phyloP scores from a whole-genome alignment of 1,284 basidiomycete genomes.

The Thecaphora thlaspeos region DNA sequence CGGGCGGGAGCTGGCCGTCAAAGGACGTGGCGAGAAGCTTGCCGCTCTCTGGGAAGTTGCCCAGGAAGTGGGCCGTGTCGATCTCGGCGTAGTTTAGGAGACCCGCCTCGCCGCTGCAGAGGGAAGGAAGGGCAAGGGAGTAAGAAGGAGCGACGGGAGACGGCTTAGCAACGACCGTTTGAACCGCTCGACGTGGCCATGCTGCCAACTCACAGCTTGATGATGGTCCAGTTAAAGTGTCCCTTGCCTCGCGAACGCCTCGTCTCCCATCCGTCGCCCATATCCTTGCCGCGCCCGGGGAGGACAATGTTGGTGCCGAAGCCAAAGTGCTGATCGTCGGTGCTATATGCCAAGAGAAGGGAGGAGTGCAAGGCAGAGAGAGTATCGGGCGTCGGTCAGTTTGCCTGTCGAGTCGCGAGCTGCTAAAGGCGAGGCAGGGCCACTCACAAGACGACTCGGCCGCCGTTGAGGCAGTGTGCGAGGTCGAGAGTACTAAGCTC shows the following conservation, averaged over 20 bases:
- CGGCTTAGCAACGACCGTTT: neutral
- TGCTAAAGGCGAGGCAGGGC: too few relatives aligned
- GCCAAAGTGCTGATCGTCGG: slow-evolving; percentile 87
- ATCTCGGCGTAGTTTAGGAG: slow-evolving; percentile 77
- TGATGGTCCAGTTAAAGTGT: slow-evolving; percentile 86
- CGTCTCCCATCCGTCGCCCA: slow-evolving; percentile 99
- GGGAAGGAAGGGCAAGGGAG: neutral
- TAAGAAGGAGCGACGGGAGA: neutral
- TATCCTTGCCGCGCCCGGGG: slow-evolving; percentile 82
- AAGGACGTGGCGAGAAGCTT: slow-evolving; percentile 71
- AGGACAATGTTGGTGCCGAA: slow-evolving; percentile 85
- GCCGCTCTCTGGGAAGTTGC: slow-evolving; percentile 83
- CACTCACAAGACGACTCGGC: slow-evolving; percentile 67
- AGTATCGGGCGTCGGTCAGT: neutral
- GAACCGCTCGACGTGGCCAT: neutral
- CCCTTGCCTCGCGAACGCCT: slow-evolving; percentile 76
- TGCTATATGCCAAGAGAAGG: slow-evolving; percentile 24
- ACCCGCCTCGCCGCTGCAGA: slow-evolving; percentile 60
- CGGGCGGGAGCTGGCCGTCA: slow-evolving; percentile 37
- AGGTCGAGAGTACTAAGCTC: slow-evolving; percentile 67
- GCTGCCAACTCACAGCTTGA: slow-evolving; percentile 70
- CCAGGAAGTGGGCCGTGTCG: slow-evolving; percentile 92
- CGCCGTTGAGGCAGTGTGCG: slow-evolving; percentile 86
- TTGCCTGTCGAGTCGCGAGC: too few relatives aligned
- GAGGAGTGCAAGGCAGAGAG: slow-evolving; percentile 1